Evolutionary conservation across 23 red algal genomes (phyloP).

Genomic region (Gracilariopsis chorda): DNA sequence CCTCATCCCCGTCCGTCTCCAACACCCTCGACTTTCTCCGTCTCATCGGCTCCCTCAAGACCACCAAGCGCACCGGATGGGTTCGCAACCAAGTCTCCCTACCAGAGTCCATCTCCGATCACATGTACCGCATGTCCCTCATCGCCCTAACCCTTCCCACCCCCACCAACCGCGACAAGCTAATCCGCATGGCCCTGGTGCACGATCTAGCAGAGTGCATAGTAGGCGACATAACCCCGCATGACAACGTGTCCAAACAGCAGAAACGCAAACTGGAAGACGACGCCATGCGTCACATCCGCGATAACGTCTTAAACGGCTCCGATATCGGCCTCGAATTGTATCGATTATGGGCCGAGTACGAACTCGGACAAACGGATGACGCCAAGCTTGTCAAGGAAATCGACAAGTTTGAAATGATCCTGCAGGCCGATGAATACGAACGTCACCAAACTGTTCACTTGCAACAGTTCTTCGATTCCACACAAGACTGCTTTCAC

Average conservation of each 20-base stretch:
- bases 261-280: constrained; percentile 80
- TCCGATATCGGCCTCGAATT: constrained; percentile 49
- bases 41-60: constrained; percentile 63
- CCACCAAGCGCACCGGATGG: constrained; percentile 88
- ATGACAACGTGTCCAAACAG: constrained; percentile 62
- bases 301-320: constrained; percentile 45
- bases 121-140: constrained; percentile 96
- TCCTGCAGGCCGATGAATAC: constrained; percentile 92
- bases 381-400: constrained; percentile 83
- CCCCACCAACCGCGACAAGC: neutral
- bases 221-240: constrained; percentile 92
- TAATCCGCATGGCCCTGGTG: constrained; percentile 84
- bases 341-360: constrained; percentile 86
- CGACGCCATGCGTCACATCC: constrained; percentile 82
- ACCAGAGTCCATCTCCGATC: constrained; percentile 89
- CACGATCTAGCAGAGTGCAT: constrained; percentile 95
- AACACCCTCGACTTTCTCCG: constrained; percentile 22
- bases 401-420: constrained; percentile 98
- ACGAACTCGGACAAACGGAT: constrained; percentile 64
- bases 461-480: constrained; percentile 66
- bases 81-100: constrained; percentile 41
- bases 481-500: constrained; percentile 40
- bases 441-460: constrained; percentile 48
- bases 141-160: constrained; percentile 38
- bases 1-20: too few relatives aligned